These are phyloP conservation scores for Ophiostoma ips DNA, from an alignment of 2,329 filamentous ascomycete genomes.

Conservation along the genomic window DNA sequence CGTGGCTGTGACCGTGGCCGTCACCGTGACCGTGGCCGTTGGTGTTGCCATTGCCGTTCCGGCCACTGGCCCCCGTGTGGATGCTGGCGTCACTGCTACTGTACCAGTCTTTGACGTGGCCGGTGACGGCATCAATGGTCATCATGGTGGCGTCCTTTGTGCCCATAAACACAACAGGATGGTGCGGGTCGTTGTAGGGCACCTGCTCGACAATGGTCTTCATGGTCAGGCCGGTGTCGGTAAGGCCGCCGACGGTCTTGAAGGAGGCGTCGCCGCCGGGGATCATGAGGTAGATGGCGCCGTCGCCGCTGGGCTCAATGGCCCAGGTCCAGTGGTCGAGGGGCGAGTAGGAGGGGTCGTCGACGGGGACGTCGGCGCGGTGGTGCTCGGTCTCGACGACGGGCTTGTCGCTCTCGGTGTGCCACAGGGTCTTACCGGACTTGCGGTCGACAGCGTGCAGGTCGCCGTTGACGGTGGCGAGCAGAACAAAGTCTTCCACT, in stretches of 20 bases:
- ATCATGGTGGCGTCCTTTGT: slow-evolving; percentile 84
- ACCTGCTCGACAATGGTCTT: slow-evolving; percentile 79
- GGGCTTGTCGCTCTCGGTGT: slow-evolving; percentile 66
- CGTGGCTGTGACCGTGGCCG: too few species aligned
- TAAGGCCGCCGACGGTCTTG: slow-evolving; percentile 28
- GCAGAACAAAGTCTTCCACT: slow-evolving; percentile 98
- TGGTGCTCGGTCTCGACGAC: slow-evolving; percentile 86
- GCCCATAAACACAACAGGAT: slow-evolving; percentile 75
- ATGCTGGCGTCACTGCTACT: slow-evolving; percentile 54
- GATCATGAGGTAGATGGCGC: slow-evolving; percentile 73
- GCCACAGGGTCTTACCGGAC: slow-evolving; percentile 75
- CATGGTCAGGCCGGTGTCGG: slow-evolving; percentile 58
- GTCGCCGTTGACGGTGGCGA: slow-evolving; percentile 98
- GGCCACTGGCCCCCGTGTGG: slow-evolving; percentile 40
- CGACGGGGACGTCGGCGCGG: slow-evolving; percentile 49
- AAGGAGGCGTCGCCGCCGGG: slow-evolving; percentile 38
- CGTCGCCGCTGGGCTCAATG: slow-evolving; percentile 80
- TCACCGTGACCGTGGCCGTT: slow-evolving; percentile 24
- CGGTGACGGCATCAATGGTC: slow-evolving; percentile 76
- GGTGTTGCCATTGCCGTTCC: too few species aligned
- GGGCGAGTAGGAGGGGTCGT: slow-evolving; percentile 44
- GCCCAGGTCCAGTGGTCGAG: slow-evolving; percentile 90
- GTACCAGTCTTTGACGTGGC: slow-evolving; percentile 71
- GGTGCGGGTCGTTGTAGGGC: slow-evolving; percentile 58
- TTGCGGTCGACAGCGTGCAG: slow-evolving; percentile 82